A percentile compares a stretch with the other conserved stretches of the same genome.
These are phyloP conservation scores for Cutaneotrichosporon sp. DNA, from an alignment of 1,284 basidiomycete genomes.

Conservation along the genomic window DNA sequence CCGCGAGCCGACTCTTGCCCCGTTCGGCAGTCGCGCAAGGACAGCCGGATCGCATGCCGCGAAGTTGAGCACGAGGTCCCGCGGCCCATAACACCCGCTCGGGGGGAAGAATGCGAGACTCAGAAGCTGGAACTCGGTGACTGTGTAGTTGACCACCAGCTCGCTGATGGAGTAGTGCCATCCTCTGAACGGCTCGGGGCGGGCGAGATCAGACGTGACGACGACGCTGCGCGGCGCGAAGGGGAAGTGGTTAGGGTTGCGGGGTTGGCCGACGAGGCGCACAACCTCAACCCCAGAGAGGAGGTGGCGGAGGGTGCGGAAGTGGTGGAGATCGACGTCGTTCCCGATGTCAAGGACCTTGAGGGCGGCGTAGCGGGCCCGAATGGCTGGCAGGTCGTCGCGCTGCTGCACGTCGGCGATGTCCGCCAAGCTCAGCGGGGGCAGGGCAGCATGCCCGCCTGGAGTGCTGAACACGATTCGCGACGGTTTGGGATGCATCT, in stretches of 20 bases:
- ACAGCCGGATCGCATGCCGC: not conserved
- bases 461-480: too few relatives aligned
- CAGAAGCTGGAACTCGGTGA: not conserved
- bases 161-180: not conserved
- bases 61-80: not conserved
- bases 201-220: not conserved
- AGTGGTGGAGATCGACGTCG: not conserved
- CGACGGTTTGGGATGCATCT: too few relatives aligned
- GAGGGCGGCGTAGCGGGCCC: not conserved
- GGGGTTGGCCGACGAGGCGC: not conserved
- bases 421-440: not conserved
- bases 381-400: not conserved
- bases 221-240: not conserved
- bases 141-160: not conserved
- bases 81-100: not conserved
- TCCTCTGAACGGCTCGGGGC: not conserved
- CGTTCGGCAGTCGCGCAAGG: not conserved
- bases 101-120: not conserved
- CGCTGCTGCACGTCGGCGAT: not conserved
- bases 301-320: not conserved
- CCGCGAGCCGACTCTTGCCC: not conserved
- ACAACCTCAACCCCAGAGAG: not conserved
- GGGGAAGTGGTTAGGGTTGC: not conserved
- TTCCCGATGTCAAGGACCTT: not conserved
- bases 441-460: not conserved